Percentiles rank a stretch among this genome's conserved stretches.
Evolutionary conservation across 352 stramenopile genomes (phyloP).

Genomic region (Globisporangium emineosum): DNA sequence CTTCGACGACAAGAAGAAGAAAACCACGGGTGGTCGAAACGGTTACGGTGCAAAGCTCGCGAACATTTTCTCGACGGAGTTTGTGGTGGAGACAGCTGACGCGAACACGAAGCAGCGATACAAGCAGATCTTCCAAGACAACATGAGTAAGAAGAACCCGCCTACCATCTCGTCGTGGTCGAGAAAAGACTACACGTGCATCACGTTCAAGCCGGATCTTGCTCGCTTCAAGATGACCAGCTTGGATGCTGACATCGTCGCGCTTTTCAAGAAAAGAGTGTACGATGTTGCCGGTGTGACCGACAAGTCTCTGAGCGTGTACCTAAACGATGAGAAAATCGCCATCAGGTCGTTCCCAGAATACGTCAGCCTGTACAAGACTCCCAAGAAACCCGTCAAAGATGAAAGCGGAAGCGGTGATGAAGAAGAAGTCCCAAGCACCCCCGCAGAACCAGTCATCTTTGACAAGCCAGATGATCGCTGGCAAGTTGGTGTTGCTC

Average conservation of each 20-base stretch:
- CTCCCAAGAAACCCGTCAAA: conserved; percentile 20
- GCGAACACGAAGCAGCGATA: conserved; percentile 92
- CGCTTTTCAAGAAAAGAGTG: conserved; percentile 95
- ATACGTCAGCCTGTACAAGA: conserved; percentile 92
- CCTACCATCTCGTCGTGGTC: conserved; percentile 83
- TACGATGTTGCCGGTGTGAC: conserved; percentile 96
- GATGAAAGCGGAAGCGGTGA: conserved; percentile 17
- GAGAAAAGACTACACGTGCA: conserved; percentile 92
- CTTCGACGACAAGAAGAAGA: conserved; percentile 98
- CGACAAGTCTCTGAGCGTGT: conserved; percentile 90
- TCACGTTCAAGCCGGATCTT: conserved; percentile 97
- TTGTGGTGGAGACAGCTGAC: conserved; percentile 98
- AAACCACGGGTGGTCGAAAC: conserved; percentile 93
- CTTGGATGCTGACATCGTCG: conserved; percentile 93
- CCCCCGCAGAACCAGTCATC: conserved; percentile 48
- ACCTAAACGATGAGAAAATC: conserved; percentile 93
- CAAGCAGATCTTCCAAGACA: conserved; percentile 87
- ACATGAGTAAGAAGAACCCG: conserved; percentile 93
- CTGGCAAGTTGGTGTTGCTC: conserved; percentile 93
- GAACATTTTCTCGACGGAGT: conserved; percentile 99
- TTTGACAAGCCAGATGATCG: conserved; percentile 92
- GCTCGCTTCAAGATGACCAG: conserved; percentile 89
- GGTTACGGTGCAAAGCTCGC: conserved; percentile 99
- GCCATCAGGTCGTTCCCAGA: conserved; percentile 91
- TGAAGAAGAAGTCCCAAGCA: not conserved